Evolutionary conservation across 306 rosid species (phyloP).

Genomic region (Bauhinia variegata): DNA sequence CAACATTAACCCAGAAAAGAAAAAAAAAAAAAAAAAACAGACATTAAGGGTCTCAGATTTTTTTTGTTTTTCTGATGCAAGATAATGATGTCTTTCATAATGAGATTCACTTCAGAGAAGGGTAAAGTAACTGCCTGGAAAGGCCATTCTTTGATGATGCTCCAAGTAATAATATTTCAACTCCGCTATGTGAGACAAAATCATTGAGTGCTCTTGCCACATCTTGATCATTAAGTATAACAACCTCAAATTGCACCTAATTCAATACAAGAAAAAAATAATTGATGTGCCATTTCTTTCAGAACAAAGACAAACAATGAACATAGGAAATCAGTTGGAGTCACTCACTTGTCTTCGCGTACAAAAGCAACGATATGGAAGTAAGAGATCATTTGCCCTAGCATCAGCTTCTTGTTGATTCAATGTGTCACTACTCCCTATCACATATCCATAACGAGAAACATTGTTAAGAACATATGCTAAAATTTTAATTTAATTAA

Average conservation of each 20-base stretch:
- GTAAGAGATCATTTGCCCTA: constrained; percentile 10
- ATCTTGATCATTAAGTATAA: constrained; percentile 38
- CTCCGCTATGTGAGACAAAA: constrained; percentile 30
- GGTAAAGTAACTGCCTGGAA: constrained; percentile 37
- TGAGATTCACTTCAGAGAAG: neutral
- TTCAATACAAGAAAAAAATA: no score
- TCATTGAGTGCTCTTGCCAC: constrained; percentile 42
- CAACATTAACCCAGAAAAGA: neutral
- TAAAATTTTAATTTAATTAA: no score
- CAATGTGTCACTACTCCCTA: neutral
- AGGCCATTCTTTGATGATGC: constrained; percentile 42
- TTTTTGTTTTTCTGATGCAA: no score
- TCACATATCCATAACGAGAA: no score
- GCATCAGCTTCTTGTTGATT: constrained; percentile 22
- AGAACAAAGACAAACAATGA: no score
- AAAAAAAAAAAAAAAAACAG: no score
- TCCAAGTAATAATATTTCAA: constrained; percentile 40
- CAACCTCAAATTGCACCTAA: constrained; percentile 46
- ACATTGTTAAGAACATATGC: no score
- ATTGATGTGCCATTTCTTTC: no score
- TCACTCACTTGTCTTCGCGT: constrained; percentile 36
- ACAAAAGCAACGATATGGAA: constrained; percentile 44
- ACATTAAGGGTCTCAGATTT: no score
- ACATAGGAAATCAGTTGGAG: no score
- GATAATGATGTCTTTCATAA: neutral